phyloP scores from a whole-genome alignment of 192 early-diverging fungal genomes.

The Allomyces javanicus region DNA sequence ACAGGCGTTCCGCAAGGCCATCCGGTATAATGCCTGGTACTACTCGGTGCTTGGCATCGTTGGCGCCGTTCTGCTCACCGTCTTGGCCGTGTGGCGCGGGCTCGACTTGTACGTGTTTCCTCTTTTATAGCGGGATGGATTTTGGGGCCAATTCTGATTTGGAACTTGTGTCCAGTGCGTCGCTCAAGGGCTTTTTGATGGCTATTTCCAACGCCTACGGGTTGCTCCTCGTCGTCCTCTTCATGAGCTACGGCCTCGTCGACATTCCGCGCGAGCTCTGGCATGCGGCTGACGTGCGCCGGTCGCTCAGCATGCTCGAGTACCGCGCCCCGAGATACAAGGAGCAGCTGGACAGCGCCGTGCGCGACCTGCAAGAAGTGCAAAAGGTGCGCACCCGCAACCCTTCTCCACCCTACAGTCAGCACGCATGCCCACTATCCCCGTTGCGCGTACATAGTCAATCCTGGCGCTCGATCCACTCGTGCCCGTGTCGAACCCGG shows the following conservation, averaged over 20 bases:
- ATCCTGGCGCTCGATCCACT: too few species aligned
- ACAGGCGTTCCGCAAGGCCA: constrained; percentile 44
- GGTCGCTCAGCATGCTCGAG: constrained; percentile 43
- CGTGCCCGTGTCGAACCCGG: too few species aligned
- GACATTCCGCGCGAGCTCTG: constrained; percentile 72
- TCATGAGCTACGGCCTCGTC: constrained; percentile 86
- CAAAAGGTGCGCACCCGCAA: neutral
- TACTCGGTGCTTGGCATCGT: constrained; percentile 48
- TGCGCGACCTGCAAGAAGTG: constrained; percentile 54
- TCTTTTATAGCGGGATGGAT: constrained; percentile 1
- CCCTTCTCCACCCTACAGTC: too few species aligned
- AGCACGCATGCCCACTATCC: too few species aligned
- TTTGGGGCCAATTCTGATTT: neutral
- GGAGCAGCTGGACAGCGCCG: constrained; percentile 64
- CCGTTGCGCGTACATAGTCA: too few species aligned
- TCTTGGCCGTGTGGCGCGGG: constrained; percentile 26
- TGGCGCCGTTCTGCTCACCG: constrained; percentile 52
- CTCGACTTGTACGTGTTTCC: constrained; percentile 4
- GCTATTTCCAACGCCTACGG: constrained; percentile 90
- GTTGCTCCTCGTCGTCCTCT: constrained; percentile 60
- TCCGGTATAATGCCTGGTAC: constrained; percentile 65
- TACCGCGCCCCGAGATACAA: constrained; percentile 44
- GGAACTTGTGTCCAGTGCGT: neutral
- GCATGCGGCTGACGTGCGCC: constrained; percentile 41
- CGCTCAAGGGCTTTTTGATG: constrained; percentile 62